These are phyloP conservation scores for Aspergillus sclerotiicarbonarius DNA, from an alignment of 495 filamentous ascomycete genomes.

Conservation along the genomic window DNA sequence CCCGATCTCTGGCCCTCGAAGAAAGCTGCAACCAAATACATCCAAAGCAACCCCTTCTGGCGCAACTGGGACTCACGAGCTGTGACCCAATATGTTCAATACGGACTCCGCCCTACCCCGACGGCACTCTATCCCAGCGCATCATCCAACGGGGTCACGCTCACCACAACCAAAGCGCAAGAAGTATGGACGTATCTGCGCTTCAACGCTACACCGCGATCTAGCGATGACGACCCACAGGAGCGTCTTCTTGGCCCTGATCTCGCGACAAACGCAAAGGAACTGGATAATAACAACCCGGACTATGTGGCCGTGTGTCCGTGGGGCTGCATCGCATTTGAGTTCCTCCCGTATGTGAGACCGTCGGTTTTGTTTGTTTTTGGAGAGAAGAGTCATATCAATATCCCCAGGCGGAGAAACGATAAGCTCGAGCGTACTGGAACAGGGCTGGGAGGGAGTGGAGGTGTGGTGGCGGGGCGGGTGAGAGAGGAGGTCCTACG, in stretches of 20 bases:
- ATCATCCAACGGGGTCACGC: not conserved
- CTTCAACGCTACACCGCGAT: not conserved
- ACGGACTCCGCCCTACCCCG: not conserved
- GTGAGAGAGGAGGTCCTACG: conserved; percentile 39
- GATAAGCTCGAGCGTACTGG: conserved; percentile 63
- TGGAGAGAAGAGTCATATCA: conserved; percentile 55
- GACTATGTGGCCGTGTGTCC: not conserved
- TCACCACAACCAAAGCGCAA: conserved; percentile 1
- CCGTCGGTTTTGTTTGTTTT: conserved; percentile 72
- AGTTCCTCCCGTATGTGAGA: conserved; percentile 54
- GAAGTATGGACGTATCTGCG: conserved; percentile 5
- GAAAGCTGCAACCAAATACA: not conserved
- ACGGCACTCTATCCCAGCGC: not conserved
- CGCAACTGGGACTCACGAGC: not conserved
- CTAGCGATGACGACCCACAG: not conserved
- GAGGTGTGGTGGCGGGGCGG: conserved; percentile 54
- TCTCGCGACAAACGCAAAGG: not conserved
- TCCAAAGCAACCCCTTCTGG: not conserved
- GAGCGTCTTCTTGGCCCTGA: not conserved
- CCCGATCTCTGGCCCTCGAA: not conserved
- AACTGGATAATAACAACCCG: not conserved
- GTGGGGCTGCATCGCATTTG: not conserved
- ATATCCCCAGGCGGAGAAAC: conserved; percentile 39
- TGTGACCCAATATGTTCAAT: not conserved
- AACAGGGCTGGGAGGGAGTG: conserved; percentile 58